These are phyloP conservation scores for Metarhizium anisopliae DNA, from an alignment of 2,329 filamentous ascomycete species.

Conservation along the genomic window DNA sequence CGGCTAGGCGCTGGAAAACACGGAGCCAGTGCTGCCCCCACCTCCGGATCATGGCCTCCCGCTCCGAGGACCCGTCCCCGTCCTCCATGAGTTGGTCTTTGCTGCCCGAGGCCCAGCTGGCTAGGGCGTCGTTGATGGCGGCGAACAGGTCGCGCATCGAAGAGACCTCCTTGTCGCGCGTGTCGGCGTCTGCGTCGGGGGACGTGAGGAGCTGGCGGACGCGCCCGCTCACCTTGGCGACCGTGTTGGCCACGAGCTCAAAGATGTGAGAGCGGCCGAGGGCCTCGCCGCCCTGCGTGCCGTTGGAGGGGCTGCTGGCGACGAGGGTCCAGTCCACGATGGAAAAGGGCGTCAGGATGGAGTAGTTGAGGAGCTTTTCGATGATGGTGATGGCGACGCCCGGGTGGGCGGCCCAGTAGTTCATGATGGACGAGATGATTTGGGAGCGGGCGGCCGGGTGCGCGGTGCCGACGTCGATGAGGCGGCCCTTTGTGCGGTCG, in stretches of 20 bases:
- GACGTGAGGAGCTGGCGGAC: slow-evolving; percentile 70
- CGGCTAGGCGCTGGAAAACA: slow-evolving; percentile 72
- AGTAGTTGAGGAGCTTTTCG: slow-evolving; percentile 96
- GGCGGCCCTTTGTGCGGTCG: slow-evolving; percentile 83
- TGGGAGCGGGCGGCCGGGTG: slow-evolving; percentile 73
- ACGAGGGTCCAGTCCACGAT: slow-evolving; percentile 87
- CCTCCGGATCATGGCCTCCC: slow-evolving; percentile 57
- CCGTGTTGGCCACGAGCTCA: slow-evolving; percentile 82
- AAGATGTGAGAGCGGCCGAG: slow-evolving; percentile 72
- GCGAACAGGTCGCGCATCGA: slow-evolving; percentile 74
- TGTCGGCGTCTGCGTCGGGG: slow-evolving; percentile 53
- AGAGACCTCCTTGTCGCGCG: slow-evolving; percentile 58
- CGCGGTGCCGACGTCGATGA: slow-evolving; percentile 67
- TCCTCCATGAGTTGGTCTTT: slow-evolving; percentile 69
- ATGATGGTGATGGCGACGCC: slow-evolving; percentile 88
- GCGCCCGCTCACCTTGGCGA: slow-evolving; percentile 81
- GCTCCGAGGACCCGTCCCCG: slow-evolving; percentile 47
- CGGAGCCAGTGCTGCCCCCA: slow-evolving; percentile 86
- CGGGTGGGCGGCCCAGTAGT: slow-evolving; percentile 88
- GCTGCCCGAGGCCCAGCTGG: slow-evolving; percentile 61
- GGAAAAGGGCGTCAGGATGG: slow-evolving; percentile 75
- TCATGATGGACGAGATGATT: slow-evolving; percentile 82
- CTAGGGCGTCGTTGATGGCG: slow-evolving; percentile 69
- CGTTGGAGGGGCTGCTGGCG: slow-evolving; percentile 39
- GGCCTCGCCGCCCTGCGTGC: slow-evolving; percentile 47